Evolutionary conservation across 2,329 filamentous ascomycete genomes (phyloP).

Genomic region (Pleurostoma richardsiae): DNA sequence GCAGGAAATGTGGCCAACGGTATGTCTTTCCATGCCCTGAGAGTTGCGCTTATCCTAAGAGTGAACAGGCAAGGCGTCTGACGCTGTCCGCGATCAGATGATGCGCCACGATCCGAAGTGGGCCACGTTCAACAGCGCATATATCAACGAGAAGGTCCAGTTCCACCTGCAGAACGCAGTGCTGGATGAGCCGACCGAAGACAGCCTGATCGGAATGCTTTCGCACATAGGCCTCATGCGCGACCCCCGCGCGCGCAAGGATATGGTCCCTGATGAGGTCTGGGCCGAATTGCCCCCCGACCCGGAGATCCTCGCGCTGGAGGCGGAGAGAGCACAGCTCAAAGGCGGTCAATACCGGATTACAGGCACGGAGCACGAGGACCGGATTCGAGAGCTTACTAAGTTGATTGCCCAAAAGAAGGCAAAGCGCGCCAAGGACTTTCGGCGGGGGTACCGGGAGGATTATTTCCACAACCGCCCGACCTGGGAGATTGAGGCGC

Average conservation of each 20-base stretch:
- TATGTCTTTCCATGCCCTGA: too few relatives aligned
- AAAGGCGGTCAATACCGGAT: conserved; percentile 19
- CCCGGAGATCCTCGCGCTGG: conserved; percentile 16
- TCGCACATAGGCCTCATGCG: conserved; percentile 18
- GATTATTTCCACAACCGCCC: too few relatives aligned
- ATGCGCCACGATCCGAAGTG: conserved; percentile 20
- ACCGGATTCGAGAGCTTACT: conserved; percentile 16
- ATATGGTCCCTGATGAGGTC: conserved; percentile 23
- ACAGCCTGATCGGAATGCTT: conserved; percentile 14
- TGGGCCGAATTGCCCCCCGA: conserved; percentile 16
- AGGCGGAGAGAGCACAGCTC: conserved; percentile 12
- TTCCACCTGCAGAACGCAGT: conserved; percentile 23
- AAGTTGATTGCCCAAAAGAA: conserved; percentile 14
- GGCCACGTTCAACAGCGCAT: conserved; percentile 18
- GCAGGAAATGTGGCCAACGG: conserved; percentile 15
- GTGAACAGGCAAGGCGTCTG: conserved; percentile 13
- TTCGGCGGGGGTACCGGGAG: conserved; percentile 16
- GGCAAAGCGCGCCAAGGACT: conserved; percentile 8
- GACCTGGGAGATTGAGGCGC: conserved; percentile 21
- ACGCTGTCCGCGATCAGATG: conserved; percentile 20
- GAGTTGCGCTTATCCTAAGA: conserved; percentile 2
- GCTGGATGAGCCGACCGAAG: conserved; percentile 15
- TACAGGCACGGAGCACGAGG: conserved; percentile 13
- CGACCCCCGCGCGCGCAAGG: conserved; percentile 16
- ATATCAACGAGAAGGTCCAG: conserved; percentile 19